A percentile compares a stretch with the other conserved stretches of the same genome.
Evolutionary conservation across 805 yeast species (phyloP).

Genomic region (Wickerhamomyces bisporus): DNA sequence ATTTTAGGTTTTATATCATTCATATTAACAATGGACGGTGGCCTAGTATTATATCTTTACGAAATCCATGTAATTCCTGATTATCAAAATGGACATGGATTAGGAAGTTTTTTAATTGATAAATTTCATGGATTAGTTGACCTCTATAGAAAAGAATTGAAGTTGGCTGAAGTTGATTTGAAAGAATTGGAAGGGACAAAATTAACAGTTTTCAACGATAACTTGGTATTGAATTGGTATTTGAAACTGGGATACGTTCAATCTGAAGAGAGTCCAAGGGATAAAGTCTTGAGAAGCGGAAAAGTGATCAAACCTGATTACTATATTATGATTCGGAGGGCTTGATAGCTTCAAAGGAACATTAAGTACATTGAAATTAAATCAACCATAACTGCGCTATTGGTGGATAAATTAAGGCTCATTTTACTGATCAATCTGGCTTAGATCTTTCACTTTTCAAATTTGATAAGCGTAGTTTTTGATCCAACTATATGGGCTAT

Average conservation of each 20-base stretch:
- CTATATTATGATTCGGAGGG: conserved; percentile 33
- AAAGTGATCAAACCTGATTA: conserved; percentile 37
- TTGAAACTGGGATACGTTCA: conserved; percentile 31
- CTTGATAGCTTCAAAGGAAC: conserved; percentile 2
- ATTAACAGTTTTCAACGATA: conserved; percentile 48
- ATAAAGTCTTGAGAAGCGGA: conserved; percentile 35
- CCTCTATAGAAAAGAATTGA: conserved; percentile 5
- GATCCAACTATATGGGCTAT: no score
- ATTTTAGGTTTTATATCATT: conserved; percentile 42
- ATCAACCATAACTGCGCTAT: no score
- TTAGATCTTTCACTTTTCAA: no score
- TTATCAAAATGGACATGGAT: conserved; percentile 26
- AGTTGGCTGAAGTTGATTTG: no score
- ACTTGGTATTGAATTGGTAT: conserved; percentile 44
- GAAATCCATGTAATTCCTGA: conserved; percentile 45
- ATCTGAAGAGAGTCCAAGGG: conserved; percentile 40
- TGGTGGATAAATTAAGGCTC: no score
- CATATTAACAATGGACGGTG: conserved; percentile 36
- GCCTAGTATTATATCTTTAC: conserved; percentile 43
- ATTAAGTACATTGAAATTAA: not conserved
- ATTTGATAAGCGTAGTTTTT: no score
- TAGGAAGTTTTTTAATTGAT: conserved; percentile 38
- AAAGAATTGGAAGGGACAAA: conserved; percentile 13
- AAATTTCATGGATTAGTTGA: conserved; percentile 32
- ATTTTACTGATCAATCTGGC: no score